Conservation (phyloP, 495 filamentous ascomycete genomes). For the Evernia prunastri region DNA sequence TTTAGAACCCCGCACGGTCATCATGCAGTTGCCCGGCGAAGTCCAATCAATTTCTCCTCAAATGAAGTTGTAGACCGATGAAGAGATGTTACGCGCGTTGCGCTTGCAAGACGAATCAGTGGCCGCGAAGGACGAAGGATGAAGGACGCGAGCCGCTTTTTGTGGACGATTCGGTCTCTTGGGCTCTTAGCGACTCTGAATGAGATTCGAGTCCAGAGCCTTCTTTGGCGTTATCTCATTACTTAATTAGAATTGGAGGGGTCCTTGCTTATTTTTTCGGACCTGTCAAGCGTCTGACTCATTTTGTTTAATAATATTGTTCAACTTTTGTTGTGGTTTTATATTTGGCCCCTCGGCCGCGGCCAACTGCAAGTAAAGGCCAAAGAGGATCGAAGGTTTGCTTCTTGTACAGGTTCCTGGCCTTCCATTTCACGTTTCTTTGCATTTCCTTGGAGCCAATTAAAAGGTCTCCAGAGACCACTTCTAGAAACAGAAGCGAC, state of each 20-base stretch:
- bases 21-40: not conserved
- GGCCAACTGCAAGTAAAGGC: not conserved
- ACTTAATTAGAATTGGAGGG: not conserved
- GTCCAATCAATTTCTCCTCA: not conserved
- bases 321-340: not conserved
- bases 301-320: too few species aligned
- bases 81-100: not conserved
- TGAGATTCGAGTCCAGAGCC: not conserved
- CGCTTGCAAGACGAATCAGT: not conserved
- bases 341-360: not conserved
- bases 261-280: not conserved
- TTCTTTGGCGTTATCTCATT: not conserved
- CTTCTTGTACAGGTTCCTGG: not conserved
- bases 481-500: not conserved
- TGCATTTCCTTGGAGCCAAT: not conserved
- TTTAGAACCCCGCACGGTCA: not conserved
- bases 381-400: not conserved
- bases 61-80: not conserved
- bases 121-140: not conserved
- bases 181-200: not conserved
- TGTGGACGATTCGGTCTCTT: not conserved
- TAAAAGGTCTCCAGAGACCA: not conserved
- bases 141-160: not conserved
- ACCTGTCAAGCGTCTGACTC: not conserved
- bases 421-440: not conserved